phyloP scores from a whole-genome alignment of 257 asterid species.

The Agastache rugosa region DNA sequence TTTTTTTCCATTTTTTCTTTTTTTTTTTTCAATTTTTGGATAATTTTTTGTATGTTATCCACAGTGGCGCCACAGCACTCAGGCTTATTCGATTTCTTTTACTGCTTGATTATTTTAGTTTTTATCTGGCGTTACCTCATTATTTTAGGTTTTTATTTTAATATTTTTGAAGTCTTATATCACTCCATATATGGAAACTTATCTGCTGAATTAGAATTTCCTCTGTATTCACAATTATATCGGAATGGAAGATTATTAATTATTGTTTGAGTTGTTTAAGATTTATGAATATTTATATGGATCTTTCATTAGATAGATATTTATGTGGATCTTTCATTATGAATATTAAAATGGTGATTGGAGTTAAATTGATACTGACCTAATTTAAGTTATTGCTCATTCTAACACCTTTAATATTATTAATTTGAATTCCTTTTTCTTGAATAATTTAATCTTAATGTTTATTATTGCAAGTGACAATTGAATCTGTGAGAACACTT shows the following conservation, averaged over 20 bases:
- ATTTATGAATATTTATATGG: background rate
- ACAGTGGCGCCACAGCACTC: constrained; percentile 46
- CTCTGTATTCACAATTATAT: background rate
- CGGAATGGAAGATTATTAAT: background rate
- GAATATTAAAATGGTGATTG: background rate
- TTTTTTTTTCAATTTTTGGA: background rate
- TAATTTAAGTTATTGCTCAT: background rate
- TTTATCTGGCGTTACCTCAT: background rate
- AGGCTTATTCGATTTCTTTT: constrained; percentile 40
- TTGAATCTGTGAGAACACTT: background rate
- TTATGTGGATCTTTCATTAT: background rate
- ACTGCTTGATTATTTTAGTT: background rate
- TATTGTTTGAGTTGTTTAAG: background rate
- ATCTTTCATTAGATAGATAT: background rate
- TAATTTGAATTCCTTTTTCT: background rate
- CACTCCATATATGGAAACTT: background rate
- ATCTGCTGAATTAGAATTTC: background rate
- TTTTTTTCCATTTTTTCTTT: background rate
- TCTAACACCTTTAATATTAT: background rate
- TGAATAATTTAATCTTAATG: background rate
- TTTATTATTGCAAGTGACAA: too few relatives aligned
- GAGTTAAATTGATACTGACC: background rate
- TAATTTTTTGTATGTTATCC: constrained; percentile 52
- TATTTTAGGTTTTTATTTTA: constrained; percentile 21
- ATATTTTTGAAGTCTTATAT: too few relatives aligned